These are phyloP conservation scores for Tanacetum coccineum DNA, from an alignment of 129 eudicot genomes.

Conservation along the genomic window DNA sequence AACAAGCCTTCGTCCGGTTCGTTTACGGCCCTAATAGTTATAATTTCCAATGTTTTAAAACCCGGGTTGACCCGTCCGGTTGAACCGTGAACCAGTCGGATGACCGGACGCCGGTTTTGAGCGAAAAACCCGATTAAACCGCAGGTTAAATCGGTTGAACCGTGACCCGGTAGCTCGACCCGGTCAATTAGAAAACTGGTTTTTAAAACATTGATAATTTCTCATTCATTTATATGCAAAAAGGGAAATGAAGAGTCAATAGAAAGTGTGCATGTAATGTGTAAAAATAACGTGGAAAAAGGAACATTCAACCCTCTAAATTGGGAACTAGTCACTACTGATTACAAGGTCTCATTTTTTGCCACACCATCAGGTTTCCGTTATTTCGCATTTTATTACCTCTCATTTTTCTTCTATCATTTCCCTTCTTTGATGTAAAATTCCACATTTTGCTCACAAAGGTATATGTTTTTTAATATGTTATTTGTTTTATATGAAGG, in stretches of 20 bases:
- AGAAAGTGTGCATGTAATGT: conserved; percentile 30
- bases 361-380: conserved; percentile 12
- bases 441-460: background rate
- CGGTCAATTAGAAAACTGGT: no score
- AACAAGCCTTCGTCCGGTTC: no score
- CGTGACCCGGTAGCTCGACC: no score
- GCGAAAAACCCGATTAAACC: no score
- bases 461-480: background rate
- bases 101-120: no score
- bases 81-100: no score
- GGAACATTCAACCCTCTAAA: conserved; percentile 23
- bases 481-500: background rate
- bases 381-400: background rate
- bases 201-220: no score
- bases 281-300: conserved; percentile 26
- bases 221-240: no score
- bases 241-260: conserved; percentile 1
- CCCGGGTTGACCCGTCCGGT: no score
- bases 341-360: conserved; percentile 24
- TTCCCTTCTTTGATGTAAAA: conserved; percentile 1
- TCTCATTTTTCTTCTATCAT: conserved; percentile 8
- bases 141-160: no score
- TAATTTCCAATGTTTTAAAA: no score
- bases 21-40: no score
- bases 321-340: conserved; percentile 15